Evolutionary conservation across 345 rosid genomes (phyloP).

Genomic region (Geranium rotundifolium): DNA sequence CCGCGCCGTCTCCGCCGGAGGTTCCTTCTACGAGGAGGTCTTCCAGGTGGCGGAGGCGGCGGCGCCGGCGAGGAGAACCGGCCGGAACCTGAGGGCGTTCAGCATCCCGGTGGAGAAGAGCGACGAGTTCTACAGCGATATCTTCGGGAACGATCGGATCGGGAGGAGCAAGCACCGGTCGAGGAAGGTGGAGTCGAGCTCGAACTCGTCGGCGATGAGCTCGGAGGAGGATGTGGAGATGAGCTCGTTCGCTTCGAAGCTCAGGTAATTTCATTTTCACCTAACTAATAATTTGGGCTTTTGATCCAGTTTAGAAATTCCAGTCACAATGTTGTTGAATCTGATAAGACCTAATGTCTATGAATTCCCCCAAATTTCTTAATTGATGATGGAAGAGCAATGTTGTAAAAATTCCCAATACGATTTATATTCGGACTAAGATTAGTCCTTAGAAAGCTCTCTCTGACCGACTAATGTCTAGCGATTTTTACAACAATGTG

Average conservation of each 20-base stretch:
- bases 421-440: no score
- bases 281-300: not conserved
- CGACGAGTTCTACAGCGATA: constrained; percentile 52
- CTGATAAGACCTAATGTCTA: constrained; percentile 18
- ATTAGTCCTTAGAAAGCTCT: no score
- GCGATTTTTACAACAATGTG: no score
- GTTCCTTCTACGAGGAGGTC: constrained; percentile 59
- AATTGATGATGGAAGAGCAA: no score
- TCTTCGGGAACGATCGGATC: constrained; percentile 38
- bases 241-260: constrained; percentile 70
- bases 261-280: constrained; percentile 35
- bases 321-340: no score
- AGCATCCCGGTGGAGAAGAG: constrained; percentile 40
- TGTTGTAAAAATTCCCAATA: no score
- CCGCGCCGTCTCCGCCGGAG: constrained; percentile 36
- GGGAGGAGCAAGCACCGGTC: constrained; percentile 16
- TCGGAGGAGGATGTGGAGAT: constrained; percentile 66
- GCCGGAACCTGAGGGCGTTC: constrained; percentile 55
- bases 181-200: constrained; percentile 2
- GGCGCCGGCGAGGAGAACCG: constrained; percentile 23
- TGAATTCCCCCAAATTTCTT: constrained; percentile 22
- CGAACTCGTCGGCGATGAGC: constrained; percentile 78
- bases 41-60: constrained; percentile 34
- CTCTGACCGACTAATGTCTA: no score
- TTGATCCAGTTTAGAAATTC: no score